phyloP scores from a whole-genome alignment of 2,329 filamentous ascomycete genomes.

The Talaromyces sp. region DNA sequence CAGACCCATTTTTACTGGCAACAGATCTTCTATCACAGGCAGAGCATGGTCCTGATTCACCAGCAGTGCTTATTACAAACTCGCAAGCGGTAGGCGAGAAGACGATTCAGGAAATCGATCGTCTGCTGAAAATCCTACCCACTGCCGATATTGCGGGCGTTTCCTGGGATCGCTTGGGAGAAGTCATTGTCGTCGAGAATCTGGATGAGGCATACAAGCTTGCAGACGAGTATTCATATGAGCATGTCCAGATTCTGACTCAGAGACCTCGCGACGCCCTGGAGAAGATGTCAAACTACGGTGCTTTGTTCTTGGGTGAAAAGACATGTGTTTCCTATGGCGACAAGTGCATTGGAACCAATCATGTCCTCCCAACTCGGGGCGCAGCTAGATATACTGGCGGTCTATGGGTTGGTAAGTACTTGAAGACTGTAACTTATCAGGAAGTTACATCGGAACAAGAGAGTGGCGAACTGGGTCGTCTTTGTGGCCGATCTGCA shows the following conservation, averaged over 20 bases:
- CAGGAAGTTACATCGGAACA: conserved; percentile 51
- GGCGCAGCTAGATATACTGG: conserved; percentile 55
- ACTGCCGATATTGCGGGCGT: conserved; percentile 49
- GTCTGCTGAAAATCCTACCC: conserved; percentile 45
- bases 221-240: conserved; percentile 53
- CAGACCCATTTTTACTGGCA: conserved; percentile 51
- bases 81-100: conserved; percentile 43
- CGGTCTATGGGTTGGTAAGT: conserved; percentile 60
- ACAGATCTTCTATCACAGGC: conserved; percentile 54
- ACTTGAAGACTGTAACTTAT: conserved; percentile 56
- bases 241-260: conserved; percentile 58
- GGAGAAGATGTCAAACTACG: conserved; percentile 56
- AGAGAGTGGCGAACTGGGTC: conserved; percentile 53
- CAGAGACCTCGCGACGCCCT: conserved; percentile 51
- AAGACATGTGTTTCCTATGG: conserved; percentile 58
- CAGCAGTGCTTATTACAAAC: conserved; percentile 55
- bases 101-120: conserved; percentile 42
- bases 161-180: conserved; percentile 52
- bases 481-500: conserved; percentile 53
- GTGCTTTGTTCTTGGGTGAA: conserved; percentile 55
- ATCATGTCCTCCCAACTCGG: conserved; percentile 57
- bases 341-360: conserved; percentile 60
- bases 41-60: conserved; percentile 57
- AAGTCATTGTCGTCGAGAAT: conserved; percentile 48
- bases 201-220: conserved; percentile 49